A percentile compares a stretch with the other conserved stretches of the same genome.
Conservation (phyloP, 2,329 filamentous ascomycete genomes). For the Madurella mycetomatis region DNA sequence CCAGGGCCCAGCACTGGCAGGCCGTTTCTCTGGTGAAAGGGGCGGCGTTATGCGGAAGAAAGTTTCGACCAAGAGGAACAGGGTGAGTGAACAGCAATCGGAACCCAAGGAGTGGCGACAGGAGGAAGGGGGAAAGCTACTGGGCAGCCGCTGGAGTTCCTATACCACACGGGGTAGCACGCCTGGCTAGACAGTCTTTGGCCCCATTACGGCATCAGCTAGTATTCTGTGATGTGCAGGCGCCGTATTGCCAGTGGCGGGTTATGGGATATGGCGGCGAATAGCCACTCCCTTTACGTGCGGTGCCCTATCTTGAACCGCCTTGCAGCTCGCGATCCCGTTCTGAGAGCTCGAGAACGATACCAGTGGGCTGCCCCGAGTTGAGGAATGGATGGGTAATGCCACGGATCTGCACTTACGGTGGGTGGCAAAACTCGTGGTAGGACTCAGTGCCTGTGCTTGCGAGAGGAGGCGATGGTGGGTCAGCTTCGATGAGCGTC, state of each 20-base stretch:
- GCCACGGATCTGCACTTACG: constrained; percentile 11
- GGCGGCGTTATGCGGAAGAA: not conserved
- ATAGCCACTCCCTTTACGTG: too few species aligned
- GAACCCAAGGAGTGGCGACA: not conserved
- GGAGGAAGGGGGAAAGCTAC: not conserved
- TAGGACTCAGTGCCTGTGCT: constrained; percentile 3
- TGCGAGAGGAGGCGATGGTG: not conserved
- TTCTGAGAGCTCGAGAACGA: too few species aligned
- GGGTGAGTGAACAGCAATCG: not conserved
- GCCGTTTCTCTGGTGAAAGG: not conserved
- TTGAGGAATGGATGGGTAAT: not conserved
- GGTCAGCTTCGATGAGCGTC: not conserved
- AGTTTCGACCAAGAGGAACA: not conserved
- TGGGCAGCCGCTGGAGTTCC: not conserved
- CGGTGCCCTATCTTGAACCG: too few species aligned
- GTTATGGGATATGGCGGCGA: too few species aligned
- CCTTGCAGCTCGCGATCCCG: too few species aligned
- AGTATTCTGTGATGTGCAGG: too few species aligned
- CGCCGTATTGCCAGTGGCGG: too few species aligned
- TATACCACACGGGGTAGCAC: not conserved
- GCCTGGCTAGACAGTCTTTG: too few species aligned
- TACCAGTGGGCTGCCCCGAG: not conserved
- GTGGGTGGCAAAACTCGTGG: constrained; percentile 12
- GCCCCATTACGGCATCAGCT: too few species aligned
- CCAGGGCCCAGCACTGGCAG: not conserved